phyloP scores from a whole-genome alignment of 2,329 filamentous ascomycete species.

The Lachnellula hyalina region DNA sequence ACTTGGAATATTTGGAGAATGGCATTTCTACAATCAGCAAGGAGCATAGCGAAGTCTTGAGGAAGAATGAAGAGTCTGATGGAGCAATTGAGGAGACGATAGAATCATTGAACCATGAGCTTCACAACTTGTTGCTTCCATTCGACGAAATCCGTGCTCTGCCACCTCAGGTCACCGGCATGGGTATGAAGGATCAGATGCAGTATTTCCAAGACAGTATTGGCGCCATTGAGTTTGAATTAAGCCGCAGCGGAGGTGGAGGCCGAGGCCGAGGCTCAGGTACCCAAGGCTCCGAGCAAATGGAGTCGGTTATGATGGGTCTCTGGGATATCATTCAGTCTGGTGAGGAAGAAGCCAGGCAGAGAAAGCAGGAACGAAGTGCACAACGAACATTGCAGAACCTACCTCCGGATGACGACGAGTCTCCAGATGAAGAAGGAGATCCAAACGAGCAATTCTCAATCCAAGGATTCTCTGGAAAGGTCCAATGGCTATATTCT shows the following conservation, averaged over 20 bases:
- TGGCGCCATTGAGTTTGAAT: constrained; percentile 38
- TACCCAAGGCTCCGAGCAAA: constrained; percentile 40
- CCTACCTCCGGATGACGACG: constrained; percentile 52
- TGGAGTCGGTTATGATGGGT: constrained; percentile 46
- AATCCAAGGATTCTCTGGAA: constrained; percentile 68
- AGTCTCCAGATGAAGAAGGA: constrained; percentile 56
- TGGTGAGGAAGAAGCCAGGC: constrained; percentile 49
- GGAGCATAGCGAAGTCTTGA: constrained; percentile 38
- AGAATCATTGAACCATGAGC: constrained; percentile 56
- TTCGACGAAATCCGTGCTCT: constrained; percentile 46
- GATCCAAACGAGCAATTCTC: constrained; percentile 60
- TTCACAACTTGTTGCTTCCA: constrained; percentile 52
- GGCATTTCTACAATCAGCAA: constrained; percentile 56
- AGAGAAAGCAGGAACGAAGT: constrained; percentile 48
- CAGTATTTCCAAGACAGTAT: constrained; percentile 61
- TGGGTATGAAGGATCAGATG: constrained; percentile 61
- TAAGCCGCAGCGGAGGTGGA: constrained; percentile 18
- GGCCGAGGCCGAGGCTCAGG: constrained; percentile 9
- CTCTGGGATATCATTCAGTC: constrained; percentile 47
- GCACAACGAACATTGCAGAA: constrained; percentile 52
- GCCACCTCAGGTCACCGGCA: constrained; percentile 52
- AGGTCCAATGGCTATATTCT: constrained; percentile 72
- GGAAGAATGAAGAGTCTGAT: constrained; percentile 20
- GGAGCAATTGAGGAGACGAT: constrained; percentile 46
- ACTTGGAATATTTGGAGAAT: constrained; percentile 68